Conservation (phyloP, 768 basidiomycete genomes). For the Lactarius hatsudake region DNA sequence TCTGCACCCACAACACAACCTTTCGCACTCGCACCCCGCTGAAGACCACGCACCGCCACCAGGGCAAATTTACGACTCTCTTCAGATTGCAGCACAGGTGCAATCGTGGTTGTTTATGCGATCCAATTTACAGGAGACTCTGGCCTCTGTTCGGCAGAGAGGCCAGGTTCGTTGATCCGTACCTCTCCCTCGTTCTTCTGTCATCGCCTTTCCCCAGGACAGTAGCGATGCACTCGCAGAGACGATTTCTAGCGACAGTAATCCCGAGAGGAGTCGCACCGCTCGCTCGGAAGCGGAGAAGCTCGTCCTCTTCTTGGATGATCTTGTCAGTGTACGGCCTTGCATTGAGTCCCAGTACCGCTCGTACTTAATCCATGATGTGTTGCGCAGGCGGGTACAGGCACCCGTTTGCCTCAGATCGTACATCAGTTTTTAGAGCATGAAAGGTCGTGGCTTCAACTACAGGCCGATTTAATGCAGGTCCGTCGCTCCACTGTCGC, state of each 20-base stretch:
- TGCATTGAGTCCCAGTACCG: neutral
- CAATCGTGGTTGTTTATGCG: slow-evolving; percentile 64
- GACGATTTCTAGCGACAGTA: neutral
- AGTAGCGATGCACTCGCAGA: slow-evolving; percentile 7
- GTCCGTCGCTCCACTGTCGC: slow-evolving; percentile 16
- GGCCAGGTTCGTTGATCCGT: slow-evolving; percentile 30
- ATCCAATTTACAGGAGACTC: slow-evolving; percentile 51
- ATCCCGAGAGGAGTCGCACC: neutral
- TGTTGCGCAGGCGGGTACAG: slow-evolving; percentile 7
- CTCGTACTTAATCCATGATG: neutral
- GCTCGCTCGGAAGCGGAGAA: slow-evolving; percentile 7
- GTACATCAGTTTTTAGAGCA: slow-evolving; percentile 24
- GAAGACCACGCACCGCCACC: neutral
- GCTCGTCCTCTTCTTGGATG: slow-evolving; percentile 17
- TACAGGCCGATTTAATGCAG: slow-evolving; percentile 17
- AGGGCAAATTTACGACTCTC: slow-evolving; percentile 28
- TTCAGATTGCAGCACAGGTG: slow-evolving; percentile 50
- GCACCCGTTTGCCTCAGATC: slow-evolving; percentile 7
- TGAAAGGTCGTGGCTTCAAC: slow-evolving; percentile 18
- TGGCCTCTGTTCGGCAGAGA: slow-evolving; percentile 40
- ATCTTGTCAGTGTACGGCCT: slow-evolving; percentile 13
- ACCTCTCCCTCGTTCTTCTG: neutral
- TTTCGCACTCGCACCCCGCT: neutral
- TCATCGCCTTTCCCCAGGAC: slow-evolving; percentile 15
- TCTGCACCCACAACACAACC: neutral